A percentile compares a stretch with the other conserved stretches of the same genome.
Evolutionary conservation across 257 asterid species (phyloP).

Genomic region (Capsicum chinense): DNA sequence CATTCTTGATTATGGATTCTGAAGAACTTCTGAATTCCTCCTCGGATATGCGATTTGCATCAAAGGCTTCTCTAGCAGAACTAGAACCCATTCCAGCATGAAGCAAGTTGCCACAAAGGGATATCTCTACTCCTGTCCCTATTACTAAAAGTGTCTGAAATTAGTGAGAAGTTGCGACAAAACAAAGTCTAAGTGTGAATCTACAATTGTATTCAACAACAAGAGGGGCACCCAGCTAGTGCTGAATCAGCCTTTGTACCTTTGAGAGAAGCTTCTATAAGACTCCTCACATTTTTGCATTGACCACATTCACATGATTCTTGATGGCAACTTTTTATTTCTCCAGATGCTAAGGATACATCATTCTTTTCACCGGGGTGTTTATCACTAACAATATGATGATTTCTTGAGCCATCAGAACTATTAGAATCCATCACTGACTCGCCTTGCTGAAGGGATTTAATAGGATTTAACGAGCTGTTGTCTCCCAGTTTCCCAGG

Average conservation of each 20-base stretch:
- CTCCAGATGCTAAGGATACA: constrained; percentile 31
- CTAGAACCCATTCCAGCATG: constrained; percentile 76
- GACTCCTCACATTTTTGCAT: constrained; percentile 48
- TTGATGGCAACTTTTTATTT: constrained; percentile 35
- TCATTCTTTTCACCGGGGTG: constrained; percentile 43
- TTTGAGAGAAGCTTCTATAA: constrained; percentile 35
- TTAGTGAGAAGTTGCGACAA: neutral
- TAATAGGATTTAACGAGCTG: constrained; percentile 44
- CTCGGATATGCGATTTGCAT: constrained; percentile 57
- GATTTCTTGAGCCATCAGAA: constrained; percentile 41
- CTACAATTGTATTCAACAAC: neutral
- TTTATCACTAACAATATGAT: constrained; percentile 39
- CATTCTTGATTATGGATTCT: constrained; percentile 61
- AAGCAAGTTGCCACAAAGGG: constrained; percentile 78
- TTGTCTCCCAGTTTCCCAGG: constrained; percentile 39
- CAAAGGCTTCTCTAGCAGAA: constrained; percentile 77
- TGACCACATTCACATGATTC: constrained; percentile 41
- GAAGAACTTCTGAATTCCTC: constrained; percentile 73
- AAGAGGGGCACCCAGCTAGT: constrained; percentile 46
- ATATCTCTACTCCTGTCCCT: constrained; percentile 69
- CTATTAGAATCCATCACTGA: constrained; percentile 37
- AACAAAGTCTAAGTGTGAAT: constrained; percentile 23
- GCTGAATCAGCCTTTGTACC: constrained; percentile 41
- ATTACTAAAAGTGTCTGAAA: constrained; percentile 10
- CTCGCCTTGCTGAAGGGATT: constrained; percentile 13